Evolutionary conservation across 495 filamentous ascomycete species (phyloP).

Genomic region (Rhizodiscina lignyota): DNA sequence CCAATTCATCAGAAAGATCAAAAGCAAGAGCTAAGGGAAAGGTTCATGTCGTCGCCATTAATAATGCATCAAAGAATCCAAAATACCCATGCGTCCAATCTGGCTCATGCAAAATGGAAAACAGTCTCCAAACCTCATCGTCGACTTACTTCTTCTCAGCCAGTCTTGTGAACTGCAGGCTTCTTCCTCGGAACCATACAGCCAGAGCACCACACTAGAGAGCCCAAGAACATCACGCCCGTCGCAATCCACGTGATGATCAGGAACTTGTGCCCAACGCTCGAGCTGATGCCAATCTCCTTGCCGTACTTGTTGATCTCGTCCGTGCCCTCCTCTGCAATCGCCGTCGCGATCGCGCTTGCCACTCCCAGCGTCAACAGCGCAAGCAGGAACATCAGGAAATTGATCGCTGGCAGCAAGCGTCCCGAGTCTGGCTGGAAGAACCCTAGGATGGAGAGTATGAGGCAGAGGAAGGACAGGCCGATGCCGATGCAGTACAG

Average conservation of each 20-base stretch:
- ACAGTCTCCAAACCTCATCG: too few species aligned
- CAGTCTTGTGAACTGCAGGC: too few species aligned
- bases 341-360: slow-evolving; percentile 44
- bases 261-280: slow-evolving; percentile 37
- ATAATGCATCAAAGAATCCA: too few species aligned
- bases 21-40: too few species aligned
- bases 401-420: slow-evolving; percentile 23
- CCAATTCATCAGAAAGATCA: too few species aligned
- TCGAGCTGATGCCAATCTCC: slow-evolving; percentile 33
- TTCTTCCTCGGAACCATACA: too few species aligned
- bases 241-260: slow-evolving; percentile 43
- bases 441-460: slow-evolving; percentile 29
- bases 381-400: slow-evolving; percentile 26
- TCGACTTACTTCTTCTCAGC: too few species aligned
- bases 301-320: slow-evolving; percentile 42
- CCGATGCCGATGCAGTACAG: slow-evolving; percentile 48
- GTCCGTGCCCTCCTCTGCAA: slow-evolving; percentile 38
- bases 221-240: slow-evolving; percentile 29
- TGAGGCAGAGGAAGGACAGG: slow-evolving; percentile 36
- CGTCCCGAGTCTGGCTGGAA: slow-evolving; percentile 18
- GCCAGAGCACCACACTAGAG: slow-evolving; percentile 21
- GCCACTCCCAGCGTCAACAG: slow-evolving; percentile 37
- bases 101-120: too few species aligned
- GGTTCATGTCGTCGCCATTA: too few species aligned
- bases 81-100: too few species aligned